Evolutionary conservation across 306 rosid genomes (phyloP).

Genomic region (Gastrolobium villosum): DNA sequence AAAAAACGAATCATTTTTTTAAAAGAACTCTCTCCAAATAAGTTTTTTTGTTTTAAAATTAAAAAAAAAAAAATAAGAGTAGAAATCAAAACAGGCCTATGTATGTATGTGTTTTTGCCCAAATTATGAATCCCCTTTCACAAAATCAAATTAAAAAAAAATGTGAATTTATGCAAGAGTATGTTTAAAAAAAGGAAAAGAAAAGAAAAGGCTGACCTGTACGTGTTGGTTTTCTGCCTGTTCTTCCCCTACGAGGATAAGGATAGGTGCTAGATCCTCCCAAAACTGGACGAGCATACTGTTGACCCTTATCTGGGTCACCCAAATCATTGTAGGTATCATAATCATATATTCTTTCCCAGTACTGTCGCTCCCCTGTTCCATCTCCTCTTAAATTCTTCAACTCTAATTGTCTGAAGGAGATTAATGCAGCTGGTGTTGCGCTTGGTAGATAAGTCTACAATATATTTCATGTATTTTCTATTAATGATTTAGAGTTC

Average conservation of each 20-base stretch:
- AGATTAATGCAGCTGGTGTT: conserved; percentile 58
- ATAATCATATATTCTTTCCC: conserved; percentile 76
- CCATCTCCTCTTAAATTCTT: conserved; percentile 67
- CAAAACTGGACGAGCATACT: conserved; percentile 48
- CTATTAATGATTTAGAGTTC: background rate
- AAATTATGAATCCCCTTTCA: no score
- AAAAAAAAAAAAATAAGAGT: no score
- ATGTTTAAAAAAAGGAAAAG: no score
- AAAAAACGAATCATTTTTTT: no score
- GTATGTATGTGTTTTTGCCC: no score
- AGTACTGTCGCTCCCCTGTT: conserved; percentile 63
- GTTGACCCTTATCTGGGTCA: conserved; percentile 48
- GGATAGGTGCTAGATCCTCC: conserved; percentile 54
- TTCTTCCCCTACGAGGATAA: conserved; percentile 74
- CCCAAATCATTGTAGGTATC: conserved; percentile 70
- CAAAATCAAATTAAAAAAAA: no score
- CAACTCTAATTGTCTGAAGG: conserved; percentile 61
- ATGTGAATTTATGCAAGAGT: no score
- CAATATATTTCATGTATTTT: background rate
- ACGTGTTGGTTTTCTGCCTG: conserved; percentile 53
- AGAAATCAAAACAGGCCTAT: no score
- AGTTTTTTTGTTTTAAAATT: no score
- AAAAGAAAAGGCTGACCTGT: conserved; percentile 30
- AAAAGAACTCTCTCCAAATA: no score
- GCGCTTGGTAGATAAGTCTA: conserved; percentile 69